These are phyloP conservation scores for Triticum turgidum DNA, from an alignment of 176 grass and related monocot genomes.

Conservation along the genomic window DNA sequence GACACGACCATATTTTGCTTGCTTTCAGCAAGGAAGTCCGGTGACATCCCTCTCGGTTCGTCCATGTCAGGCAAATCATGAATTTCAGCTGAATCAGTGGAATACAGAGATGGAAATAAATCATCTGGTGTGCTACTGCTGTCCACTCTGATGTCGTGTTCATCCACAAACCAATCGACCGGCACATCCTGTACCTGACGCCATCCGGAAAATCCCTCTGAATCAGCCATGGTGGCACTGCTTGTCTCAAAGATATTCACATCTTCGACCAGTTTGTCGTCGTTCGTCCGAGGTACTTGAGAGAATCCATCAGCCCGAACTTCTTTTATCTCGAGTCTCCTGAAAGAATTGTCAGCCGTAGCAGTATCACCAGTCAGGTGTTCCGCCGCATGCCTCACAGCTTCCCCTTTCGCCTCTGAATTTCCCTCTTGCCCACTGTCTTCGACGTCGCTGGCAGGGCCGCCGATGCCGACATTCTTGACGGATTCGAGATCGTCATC, in stretches of 20 bases:
- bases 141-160: not conserved
- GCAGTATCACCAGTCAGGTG: not conserved
- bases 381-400: not conserved
- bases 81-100: not conserved
- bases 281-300: not conserved
- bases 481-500: not conserved
- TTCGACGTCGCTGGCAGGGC: not conserved
- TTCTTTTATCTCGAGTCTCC: conserved; percentile 5
- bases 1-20: not conserved
- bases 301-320: conserved; percentile 6
- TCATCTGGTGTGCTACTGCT: not conserved
- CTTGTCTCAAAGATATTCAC: not conserved
- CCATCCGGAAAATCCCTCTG: not conserved
- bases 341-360: not conserved
- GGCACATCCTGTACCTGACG: not conserved
- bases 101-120: not conserved
- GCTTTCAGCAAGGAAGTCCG: not conserved
- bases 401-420: not conserved
- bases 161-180: not conserved
- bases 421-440: not conserved
- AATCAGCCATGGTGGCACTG: not conserved
- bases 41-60: not conserved
- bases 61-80: not conserved
- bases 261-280: not conserved
- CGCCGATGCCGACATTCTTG: not conserved